Conservation (phyloP, 768 basidiomycete genomes). For the Tulasnella sp. region DNA sequence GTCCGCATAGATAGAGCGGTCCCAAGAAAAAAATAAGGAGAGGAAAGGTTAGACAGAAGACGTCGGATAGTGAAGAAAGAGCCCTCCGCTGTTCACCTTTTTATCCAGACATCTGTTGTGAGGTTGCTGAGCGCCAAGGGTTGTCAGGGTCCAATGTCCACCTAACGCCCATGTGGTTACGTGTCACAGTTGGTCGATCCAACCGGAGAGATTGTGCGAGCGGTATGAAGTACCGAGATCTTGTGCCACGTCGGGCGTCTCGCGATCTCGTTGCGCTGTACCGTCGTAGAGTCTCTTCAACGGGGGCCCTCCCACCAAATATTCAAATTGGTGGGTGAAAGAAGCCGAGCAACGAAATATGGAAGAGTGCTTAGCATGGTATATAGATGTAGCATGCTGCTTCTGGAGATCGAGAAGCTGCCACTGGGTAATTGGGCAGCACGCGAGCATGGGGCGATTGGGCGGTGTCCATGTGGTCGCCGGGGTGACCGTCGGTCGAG, state of each 20-base stretch:
- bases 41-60: conserved; percentile 15
- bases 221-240: neutral
- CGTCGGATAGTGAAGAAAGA: neutral
- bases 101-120: neutral
- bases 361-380: neutral
- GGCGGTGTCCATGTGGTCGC: neutral
- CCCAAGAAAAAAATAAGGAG: conserved; percentile 29
- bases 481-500: neutral
- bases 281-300: neutral
- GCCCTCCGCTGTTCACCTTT: neutral
- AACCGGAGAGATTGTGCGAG: neutral
- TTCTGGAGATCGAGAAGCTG: neutral
- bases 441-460: neutral
- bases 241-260: neutral
- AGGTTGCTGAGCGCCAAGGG: neutral
- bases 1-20: conserved; percentile 62
- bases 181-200: neutral
- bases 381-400: neutral
- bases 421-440: neutral
- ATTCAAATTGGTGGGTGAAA: neutral
- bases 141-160: neutral
- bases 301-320: neutral
- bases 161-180: neutral
- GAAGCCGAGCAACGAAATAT: neutral
- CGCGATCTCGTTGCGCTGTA: neutral